Conservation (phyloP, 2,329 filamentous ascomycete species). For the Diaporthe helianthi region DNA sequence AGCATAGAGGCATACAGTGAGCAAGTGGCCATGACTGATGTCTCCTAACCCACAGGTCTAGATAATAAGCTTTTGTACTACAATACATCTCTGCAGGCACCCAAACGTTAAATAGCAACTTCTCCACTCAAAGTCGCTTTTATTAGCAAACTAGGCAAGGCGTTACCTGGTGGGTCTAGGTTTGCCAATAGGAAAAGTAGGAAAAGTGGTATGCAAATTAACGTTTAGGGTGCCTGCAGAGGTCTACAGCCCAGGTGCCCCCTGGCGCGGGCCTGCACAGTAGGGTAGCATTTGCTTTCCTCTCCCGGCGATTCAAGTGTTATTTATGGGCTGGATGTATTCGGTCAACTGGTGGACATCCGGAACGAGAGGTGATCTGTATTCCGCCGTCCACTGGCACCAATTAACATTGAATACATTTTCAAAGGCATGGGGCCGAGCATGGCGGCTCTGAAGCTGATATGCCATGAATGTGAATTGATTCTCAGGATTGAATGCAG, state of each 20-base stretch:
- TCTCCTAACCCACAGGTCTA: not conserved
- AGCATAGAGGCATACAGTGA: not conserved
- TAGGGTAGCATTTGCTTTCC: not conserved
- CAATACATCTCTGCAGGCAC: no score
- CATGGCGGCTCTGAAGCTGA: not conserved
- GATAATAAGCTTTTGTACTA: slow-evolving; percentile 7
- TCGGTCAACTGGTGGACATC: no score
- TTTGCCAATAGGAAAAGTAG: no score
- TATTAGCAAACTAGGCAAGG: no score
- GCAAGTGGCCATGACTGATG: not conserved
- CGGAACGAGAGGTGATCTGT: not conserved
- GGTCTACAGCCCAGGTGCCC: no score
- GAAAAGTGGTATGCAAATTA: no score
- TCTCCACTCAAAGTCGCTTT: no score
- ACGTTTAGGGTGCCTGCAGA: no score
- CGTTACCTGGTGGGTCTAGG: no score
- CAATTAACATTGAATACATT: not conserved
- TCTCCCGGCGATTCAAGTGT: no score
- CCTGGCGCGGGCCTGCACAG: not conserved
- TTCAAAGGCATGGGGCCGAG: not conserved
- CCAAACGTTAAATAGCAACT: no score
- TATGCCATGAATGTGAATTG: not conserved
- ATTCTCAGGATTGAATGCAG: not conserved
- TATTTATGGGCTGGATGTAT: not conserved
- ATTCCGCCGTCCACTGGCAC: not conserved